Evolutionary conservation across 2,329 filamentous ascomycete species (phyloP), one percentile per base, ranked within the genome.

Genomic region (Penicillium decumbens): DNA sequence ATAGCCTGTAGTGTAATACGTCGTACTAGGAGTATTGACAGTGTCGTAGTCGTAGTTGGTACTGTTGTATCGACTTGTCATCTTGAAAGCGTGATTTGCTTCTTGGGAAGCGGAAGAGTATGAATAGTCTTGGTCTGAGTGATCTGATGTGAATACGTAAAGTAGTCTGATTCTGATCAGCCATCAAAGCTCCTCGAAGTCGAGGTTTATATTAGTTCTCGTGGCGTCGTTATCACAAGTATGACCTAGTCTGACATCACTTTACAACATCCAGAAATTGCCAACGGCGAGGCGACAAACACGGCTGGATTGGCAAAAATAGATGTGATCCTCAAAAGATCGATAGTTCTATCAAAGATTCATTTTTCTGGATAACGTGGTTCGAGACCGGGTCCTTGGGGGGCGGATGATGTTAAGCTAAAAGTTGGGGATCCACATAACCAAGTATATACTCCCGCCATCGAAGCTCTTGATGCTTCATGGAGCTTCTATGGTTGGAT

Each of bases 181-280:
- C 3, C 13, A 43, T 28, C 7, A 20, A 20, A 25, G 3, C 24
- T 35, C 23, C 6, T 30, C 23, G 9, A 29, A 7, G 6, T 3
- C 30, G 10, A 39, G 44, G 33, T 30, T 59, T 61, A 58, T 60
- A 60, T 32, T 45, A 18, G 10, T 41, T 13, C 18, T 42, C 33
- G 58, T 59, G 58, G 58, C 58, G 57, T 45, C 13, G 12, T 29
- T 45, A 38, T 30, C 42, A 45, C 27, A 24, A 24, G 30, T 24
- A 57, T 60, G 54, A 57, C 47, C 43, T 13, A 32, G 18, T 23
- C 37, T 60, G 57, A 60, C 58, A 60, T 61, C 57, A 60, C 49
- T 28, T 23, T 9, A 9, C 32, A 27, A 13, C 13, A 28, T 24
- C 27, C 27, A 10, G 27, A 24, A 33, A 45, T 47, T 51, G 49